Evolutionary conservation across 2,329 filamentous ascomycete genomes (phyloP).

Genomic region (Colletotrichum cordylinicola): DNA sequence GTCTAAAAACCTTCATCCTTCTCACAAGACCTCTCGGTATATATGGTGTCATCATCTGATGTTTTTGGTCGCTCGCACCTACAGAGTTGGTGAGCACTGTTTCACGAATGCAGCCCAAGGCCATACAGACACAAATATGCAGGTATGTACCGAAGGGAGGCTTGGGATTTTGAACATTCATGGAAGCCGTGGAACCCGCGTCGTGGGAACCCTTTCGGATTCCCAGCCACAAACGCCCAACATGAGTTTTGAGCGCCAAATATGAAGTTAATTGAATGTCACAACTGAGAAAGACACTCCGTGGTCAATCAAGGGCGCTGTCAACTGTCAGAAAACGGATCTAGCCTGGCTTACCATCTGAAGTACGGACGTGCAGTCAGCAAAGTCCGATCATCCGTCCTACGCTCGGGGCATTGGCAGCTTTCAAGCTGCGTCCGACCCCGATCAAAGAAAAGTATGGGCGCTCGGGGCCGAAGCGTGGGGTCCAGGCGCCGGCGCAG

Average conservation of each 20-base stretch:
- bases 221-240: background rate
- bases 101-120: background rate
- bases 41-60: constrained; percentile 8
- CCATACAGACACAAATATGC: background rate
- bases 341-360: background rate
- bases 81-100: background rate
- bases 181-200: background rate
- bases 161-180: background rate
- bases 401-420: background rate
- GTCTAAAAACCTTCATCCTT: background rate
- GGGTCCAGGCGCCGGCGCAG: background rate
- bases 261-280: background rate
- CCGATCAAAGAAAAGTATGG: background rate
- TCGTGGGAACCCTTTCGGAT: background rate
- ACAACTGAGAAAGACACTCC: background rate
- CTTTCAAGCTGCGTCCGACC: background rate
- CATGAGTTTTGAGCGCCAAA: background rate
- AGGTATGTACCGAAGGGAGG: background rate
- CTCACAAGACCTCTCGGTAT: background rate
- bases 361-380: background rate
- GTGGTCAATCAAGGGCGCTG: background rate
- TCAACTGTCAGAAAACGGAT: background rate
- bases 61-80: background rate
- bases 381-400: background rate
- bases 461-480: background rate